Evolutionary conservation across 1,139 yeast genomes (phyloP), one percentile per base, ranked within the genome.

Genomic region (Kodamaea anthophila): DNA sequence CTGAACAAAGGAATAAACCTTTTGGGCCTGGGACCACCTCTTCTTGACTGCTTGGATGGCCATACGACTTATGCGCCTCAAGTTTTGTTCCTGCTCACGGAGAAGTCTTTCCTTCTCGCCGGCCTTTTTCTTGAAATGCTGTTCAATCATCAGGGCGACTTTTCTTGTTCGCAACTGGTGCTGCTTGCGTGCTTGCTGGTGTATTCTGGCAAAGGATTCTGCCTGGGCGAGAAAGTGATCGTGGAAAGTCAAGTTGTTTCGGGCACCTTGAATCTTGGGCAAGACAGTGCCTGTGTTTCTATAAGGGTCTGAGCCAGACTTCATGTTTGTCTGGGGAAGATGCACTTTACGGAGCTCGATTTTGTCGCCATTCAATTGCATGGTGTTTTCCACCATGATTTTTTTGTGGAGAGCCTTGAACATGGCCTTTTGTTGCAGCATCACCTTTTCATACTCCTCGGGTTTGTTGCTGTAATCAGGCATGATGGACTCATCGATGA

Each of bases 1-100:
- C 36, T 66, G 72, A 30, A 70, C 62, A 24, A 59, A 67, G 30
- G 65, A 65, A 46, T 74, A 79, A 0, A 94, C 96, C 49, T 85
- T 87, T 39, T 80, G 84, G 3, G 97, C 98, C 33, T 88, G 70
- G 15, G 68, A 62, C 99, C 99, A 93, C 49, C 94, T 78, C 50
- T 80, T 86, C 58, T 81, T 80, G 7, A 91, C 95, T 21, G 91
- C 88, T 41, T 77, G 80, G 1, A 84, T 79, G 0, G 94, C 85
- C 33, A 77, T 68, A 43, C 87, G 74, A 18, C 96, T 94, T 20
- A 88, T 57, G 34, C 71, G 75, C 34, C 70, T 65, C 38, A 83
- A 64, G 36, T 74, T 74, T 40, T 69, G 82, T 43, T 84, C 88
- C 42, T 76, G 71, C 39, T 82, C 91, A 39, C 76, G 74, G 12